Evolutionary conservation across 305 asterid genomes (phyloP).

Genomic region (Stenogyne calaminthoides): DNA sequence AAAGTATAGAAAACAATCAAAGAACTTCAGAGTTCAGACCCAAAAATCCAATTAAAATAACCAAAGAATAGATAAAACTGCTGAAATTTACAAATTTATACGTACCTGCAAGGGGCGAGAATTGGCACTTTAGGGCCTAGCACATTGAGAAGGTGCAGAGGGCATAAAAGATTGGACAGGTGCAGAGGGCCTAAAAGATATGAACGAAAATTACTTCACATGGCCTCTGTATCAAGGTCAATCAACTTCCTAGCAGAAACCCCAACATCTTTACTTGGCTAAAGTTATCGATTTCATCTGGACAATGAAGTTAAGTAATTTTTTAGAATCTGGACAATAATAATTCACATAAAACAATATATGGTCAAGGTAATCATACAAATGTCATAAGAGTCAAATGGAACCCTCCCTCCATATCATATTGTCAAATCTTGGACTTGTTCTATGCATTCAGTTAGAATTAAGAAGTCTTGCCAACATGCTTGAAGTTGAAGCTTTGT

Average conservation of each 20-base stretch:
- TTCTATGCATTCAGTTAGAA: not conserved
- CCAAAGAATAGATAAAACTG: too few species aligned
- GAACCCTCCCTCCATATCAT: not conserved
- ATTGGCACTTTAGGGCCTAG: too few species aligned
- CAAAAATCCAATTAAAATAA: too few species aligned
- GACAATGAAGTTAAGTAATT: not conserved
- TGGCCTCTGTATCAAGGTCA: not conserved
- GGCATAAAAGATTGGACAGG: too few species aligned
- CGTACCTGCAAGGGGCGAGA: too few species aligned
- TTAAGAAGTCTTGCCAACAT: constrained; percentile 5
- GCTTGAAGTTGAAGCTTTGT: constrained; percentile 6
- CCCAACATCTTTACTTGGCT: not conserved
- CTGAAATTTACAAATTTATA: too few species aligned
- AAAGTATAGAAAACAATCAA: too few species aligned
- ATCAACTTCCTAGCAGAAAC: not conserved
- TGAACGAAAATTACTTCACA: not conserved
- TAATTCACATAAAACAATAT: not conserved
- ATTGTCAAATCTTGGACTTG: not conserved
- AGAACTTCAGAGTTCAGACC: too few species aligned
- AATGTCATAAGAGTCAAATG: constrained; percentile 10
- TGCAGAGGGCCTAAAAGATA: not conserved
- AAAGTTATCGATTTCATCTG: not conserved
- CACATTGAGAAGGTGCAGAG: too few species aligned
- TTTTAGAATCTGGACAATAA: constrained; percentile 3
- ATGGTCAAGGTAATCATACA: constrained; percentile 22